Conservation (phyloP, 495 filamentous ascomycete genomes). For the Lindgomyces ingoldianus region DNA sequence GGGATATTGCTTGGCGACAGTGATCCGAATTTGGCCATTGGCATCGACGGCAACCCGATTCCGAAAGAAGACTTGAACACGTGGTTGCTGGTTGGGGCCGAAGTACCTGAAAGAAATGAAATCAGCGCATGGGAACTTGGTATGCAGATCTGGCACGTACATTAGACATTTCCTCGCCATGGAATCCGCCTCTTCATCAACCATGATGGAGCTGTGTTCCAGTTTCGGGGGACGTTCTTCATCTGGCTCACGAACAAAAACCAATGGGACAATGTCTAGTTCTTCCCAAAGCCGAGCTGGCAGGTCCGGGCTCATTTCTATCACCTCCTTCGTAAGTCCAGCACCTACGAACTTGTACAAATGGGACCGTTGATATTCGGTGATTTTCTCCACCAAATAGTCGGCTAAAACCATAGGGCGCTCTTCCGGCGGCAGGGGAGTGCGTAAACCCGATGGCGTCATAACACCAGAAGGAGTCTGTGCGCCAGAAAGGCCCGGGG, state of each 20-base stretch:
- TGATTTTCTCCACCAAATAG: constrained; percentile 35
- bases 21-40: constrained; percentile 59
- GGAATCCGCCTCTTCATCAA: constrained; percentile 85
- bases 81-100: constrained; percentile 70
- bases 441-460: constrained; percentile 39
- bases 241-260: constrained; percentile 43
- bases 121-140: constrained; percentile 8
- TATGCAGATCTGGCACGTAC: constrained; percentile 45
- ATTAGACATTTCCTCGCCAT: constrained; percentile 80
- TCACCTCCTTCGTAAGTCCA: constrained; percentile 57
- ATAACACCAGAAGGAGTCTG: constrained; percentile 1
- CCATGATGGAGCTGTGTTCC: constrained; percentile 51
- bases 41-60: constrained; percentile 79
- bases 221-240: constrained; percentile 39
- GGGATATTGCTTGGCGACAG: constrained; percentile 59
- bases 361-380: constrained; percentile 40
- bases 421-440: not conserved
- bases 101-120: constrained; percentile 58
- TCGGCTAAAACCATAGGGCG: constrained; percentile 29
- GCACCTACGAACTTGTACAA: constrained; percentile 46
- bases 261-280: constrained; percentile 73
- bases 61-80: constrained; percentile 71
- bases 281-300: constrained; percentile 78
- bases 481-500: not conserved
- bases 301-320: constrained; percentile 58